phyloP scores from a whole-genome alignment of 148 eudicot genomes.

The Rheum nobile region DNA sequence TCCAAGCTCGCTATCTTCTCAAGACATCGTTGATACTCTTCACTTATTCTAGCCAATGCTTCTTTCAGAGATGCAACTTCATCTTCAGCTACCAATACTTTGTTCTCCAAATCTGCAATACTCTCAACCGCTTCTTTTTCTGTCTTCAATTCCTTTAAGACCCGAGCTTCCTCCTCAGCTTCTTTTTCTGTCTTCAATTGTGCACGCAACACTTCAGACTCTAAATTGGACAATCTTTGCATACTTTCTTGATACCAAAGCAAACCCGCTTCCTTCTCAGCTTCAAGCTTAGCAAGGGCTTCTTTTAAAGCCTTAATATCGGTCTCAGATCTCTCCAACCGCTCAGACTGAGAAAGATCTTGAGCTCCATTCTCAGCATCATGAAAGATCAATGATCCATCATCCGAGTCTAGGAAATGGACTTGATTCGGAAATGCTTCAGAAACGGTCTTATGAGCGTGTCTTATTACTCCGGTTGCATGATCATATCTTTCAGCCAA shows the following conservation, averaged over 20 bases:
- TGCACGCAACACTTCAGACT: conserved; percentile 44
- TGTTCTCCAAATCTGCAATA: conserved; percentile 58
- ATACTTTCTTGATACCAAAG: conserved; percentile 47
- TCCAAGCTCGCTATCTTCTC: conserved; percentile 58
- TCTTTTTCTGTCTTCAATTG: conserved; percentile 49
- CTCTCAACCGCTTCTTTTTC: conserved; percentile 57
- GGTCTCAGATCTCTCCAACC: conserved; percentile 41
- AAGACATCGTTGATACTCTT: conserved; percentile 57
- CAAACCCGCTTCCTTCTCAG: conserved; percentile 65
- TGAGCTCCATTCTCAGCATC: conserved; percentile 23
- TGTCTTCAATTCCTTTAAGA: too few species aligned
- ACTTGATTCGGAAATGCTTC: conserved; percentile 78
- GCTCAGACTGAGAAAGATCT: conserved; percentile 32
- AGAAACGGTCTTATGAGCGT: conserved; percentile 75
- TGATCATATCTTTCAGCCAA: conserved; percentile 92
- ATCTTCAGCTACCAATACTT: conserved; percentile 48
- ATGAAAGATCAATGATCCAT: conserved; percentile 48
- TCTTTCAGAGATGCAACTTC: conserved; percentile 59
- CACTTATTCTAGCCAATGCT: conserved; percentile 32
- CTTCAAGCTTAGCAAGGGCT: conserved; percentile 63
- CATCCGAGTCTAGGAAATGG: conserved; percentile 38
- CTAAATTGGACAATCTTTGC: conserved; percentile 53
- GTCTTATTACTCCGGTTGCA: conserved; percentile 77
- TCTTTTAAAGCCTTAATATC: conserved; percentile 66
- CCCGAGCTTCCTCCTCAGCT: too few species aligned